A percentile compares a stretch with the other conserved stretches of the same genome.
These are phyloP conservation scores for Trichoderma simmonsii DNA, from an alignment of 2,329 filamentous ascomycete genomes.

Conservation along the genomic window DNA sequence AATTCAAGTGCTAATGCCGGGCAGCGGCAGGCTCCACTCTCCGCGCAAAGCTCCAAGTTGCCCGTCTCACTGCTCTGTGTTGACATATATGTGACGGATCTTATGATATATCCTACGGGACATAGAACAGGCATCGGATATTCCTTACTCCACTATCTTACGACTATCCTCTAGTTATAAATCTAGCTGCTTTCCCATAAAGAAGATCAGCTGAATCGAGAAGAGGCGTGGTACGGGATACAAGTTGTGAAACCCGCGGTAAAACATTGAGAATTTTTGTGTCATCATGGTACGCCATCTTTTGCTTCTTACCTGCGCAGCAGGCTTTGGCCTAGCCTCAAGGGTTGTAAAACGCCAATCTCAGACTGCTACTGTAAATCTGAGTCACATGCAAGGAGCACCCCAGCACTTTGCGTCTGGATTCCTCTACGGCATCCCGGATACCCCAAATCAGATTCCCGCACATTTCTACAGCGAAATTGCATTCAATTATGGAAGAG, in stretches of 20 bases:
- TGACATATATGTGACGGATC: not conserved
- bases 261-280: too few relatives aligned
- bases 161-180: not conserved
- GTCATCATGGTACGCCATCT: not conserved
- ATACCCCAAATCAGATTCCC: slow-evolving; percentile 10
- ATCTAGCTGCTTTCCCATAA: not conserved
- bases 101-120: not conserved
- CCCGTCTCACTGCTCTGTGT: not conserved
- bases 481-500: slow-evolving; percentile 13
- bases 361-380: not conserved
- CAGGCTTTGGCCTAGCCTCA: not conserved
- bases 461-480: slow-evolving; percentile 13
- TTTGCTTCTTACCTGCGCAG: not conserved
- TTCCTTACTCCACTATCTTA: not conserved
- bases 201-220: not conserved
- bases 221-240: not conserved
- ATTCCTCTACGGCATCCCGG: slow-evolving; percentile 16
- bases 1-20: not conserved
- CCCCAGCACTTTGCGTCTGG: slow-evolving; percentile 13
- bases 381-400: slow-evolving; percentile 4
- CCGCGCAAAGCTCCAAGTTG: not conserved
- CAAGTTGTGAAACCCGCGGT: not conserved
- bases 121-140: not conserved
- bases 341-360: not conserved
- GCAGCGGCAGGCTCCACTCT: not conserved